These are phyloP conservation scores for Kalanchoe fedtschenkoi DNA, from an alignment of 164 flowering plant species.

Conservation along the genomic window DNA sequence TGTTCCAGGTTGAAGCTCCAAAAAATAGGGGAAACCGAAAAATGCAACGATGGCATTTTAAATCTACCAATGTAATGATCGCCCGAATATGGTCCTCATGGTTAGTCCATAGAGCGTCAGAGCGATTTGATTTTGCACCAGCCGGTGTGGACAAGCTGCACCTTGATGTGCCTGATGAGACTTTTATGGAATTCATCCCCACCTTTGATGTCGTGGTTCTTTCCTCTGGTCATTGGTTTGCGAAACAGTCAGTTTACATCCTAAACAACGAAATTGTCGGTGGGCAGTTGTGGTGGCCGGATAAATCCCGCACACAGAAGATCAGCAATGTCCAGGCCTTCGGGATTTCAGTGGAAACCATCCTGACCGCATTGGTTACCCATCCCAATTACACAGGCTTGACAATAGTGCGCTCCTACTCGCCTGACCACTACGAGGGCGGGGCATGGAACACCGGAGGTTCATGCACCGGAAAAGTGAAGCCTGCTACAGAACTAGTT, in stretches of 20 bases:
- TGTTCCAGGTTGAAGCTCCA: slow-evolving; percentile 74
- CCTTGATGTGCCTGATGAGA: slow-evolving; percentile 69
- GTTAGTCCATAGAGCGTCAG: slow-evolving; percentile 67
- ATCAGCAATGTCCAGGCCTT: slow-evolving; percentile 70
- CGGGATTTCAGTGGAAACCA: slow-evolving; percentile 72
- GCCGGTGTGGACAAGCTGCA: slow-evolving; percentile 60
- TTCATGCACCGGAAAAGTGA: slow-evolving; percentile 80
- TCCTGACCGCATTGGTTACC: slow-evolving; percentile 50
- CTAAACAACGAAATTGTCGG: slow-evolving; percentile 75
- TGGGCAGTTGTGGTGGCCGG: slow-evolving; percentile 91
- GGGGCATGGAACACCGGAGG: slow-evolving; percentile 99
- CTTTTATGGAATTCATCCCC: slow-evolving; percentile 47
- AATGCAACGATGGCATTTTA: slow-evolving; percentile 81
- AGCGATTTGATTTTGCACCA: slow-evolving; percentile 57
- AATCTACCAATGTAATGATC: slow-evolving; percentile 50
- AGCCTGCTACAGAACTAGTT: slow-evolving; percentile 46
- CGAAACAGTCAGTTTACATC: slow-evolving; percentile 69
- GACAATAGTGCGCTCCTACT: slow-evolving; percentile 72
- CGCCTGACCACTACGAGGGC: slow-evolving; percentile 96
- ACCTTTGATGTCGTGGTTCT: slow-evolving; percentile 65
- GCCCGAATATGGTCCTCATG: slow-evolving; percentile 95
- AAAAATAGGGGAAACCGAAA: slow-evolving; percentile 59
- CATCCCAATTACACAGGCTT: slow-evolving; percentile 77
- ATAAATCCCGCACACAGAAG: slow-evolving; percentile 45
- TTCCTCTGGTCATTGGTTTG: slow-evolving; percentile 98